phyloP scores from a whole-genome alignment of 148 eudicot species.

The Agrostemma githago region DNA sequence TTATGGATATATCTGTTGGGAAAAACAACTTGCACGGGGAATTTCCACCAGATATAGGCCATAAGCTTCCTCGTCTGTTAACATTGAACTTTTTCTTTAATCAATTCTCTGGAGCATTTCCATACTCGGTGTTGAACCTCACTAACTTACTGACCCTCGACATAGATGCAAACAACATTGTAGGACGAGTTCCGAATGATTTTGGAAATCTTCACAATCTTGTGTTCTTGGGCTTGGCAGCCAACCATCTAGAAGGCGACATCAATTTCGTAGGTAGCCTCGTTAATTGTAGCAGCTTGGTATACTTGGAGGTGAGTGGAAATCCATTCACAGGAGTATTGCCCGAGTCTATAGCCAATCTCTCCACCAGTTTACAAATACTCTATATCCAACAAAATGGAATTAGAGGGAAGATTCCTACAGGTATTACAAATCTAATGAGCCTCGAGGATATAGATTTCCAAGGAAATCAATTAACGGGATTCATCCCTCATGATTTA shows the following conservation, averaged over 20 bases:
- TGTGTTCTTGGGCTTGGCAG: background rate
- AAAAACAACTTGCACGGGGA: slow-evolving; percentile 28
- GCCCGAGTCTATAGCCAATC: slow-evolving; percentile 19
- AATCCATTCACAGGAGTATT: slow-evolving; percentile 25
- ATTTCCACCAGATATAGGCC: slow-evolving; percentile 25
- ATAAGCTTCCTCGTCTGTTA: slow-evolving; percentile 21
- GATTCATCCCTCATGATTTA: slow-evolving; percentile 29
- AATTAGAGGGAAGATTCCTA: slow-evolving; percentile 21
- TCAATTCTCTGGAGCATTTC: slow-evolving; percentile 28
- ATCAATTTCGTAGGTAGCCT: slow-evolving; percentile 24
- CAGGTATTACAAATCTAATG: slow-evolving; percentile 21
- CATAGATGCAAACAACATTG: slow-evolving; percentile 2
- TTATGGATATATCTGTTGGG: background rate
- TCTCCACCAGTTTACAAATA: background rate
- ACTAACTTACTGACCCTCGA: slow-evolving; percentile 14
- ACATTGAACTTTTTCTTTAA: background rate
- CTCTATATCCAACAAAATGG: background rate
- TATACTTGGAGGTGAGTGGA: background rate
- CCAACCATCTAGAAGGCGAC: slow-evolving; percentile 24
- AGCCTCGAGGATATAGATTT: slow-evolving; percentile 5
- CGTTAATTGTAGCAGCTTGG: slow-evolving; percentile 25
- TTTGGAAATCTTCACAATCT: slow-evolving; percentile 9
- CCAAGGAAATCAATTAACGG: slow-evolving; percentile 12
- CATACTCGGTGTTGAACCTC: slow-evolving; percentile 28
- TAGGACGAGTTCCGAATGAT: slow-evolving; percentile 11